These are phyloP conservation scores for Chaetomiaceae sp. DNA, from an alignment of 2,329 filamentous ascomycete genomes.

Conservation along the genomic window DNA sequence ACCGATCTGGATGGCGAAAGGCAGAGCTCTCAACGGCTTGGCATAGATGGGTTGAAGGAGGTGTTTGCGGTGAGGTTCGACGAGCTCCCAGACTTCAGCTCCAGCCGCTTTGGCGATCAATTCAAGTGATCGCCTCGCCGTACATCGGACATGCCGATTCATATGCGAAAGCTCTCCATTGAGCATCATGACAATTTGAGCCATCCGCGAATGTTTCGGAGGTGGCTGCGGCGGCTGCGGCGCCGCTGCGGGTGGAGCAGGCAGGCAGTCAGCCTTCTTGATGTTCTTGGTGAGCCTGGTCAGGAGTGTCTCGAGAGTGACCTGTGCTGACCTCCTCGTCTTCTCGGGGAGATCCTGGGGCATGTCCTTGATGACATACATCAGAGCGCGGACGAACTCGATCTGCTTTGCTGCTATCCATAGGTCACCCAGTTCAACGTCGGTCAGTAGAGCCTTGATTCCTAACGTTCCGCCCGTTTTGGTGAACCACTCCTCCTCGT, in stretches of 20 bases:
- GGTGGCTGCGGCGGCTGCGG: constrained; percentile 42
- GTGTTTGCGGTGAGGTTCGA: constrained; percentile 85
- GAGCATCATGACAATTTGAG: constrained; percentile 76
- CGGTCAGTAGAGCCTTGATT: constrained; percentile 81
- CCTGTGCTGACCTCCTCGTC: constrained; percentile 76
- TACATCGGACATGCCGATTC: constrained; percentile 90
- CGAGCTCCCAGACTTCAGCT: constrained; percentile 79
- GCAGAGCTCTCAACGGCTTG: constrained; percentile 87
- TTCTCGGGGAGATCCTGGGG: constrained; percentile 88
- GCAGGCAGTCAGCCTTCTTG: constrained; percentile 68
- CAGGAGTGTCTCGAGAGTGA: constrained; percentile 75
- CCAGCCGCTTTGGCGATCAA: constrained; percentile 74
- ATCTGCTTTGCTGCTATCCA: constrained; percentile 82
- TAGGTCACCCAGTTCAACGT: constrained; percentile 74
- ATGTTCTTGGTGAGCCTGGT: constrained; percentile 72
- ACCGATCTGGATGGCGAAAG: constrained; percentile 92
- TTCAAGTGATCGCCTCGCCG: constrained; percentile 74
- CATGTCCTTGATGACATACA: constrained; percentile 98
- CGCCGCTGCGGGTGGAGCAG: constrained; percentile 31
- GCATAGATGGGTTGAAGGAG: constrained; percentile 89
- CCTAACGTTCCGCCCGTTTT: constrained; percentile 90
- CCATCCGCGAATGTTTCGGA: constrained; percentile 55
- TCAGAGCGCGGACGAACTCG: constrained; percentile 84
- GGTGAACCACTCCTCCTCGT: constrained; percentile 98
- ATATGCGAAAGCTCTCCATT: constrained; percentile 89